Conservation (phyloP, 257 asterid species). For the Agastache rugosa region DNA sequence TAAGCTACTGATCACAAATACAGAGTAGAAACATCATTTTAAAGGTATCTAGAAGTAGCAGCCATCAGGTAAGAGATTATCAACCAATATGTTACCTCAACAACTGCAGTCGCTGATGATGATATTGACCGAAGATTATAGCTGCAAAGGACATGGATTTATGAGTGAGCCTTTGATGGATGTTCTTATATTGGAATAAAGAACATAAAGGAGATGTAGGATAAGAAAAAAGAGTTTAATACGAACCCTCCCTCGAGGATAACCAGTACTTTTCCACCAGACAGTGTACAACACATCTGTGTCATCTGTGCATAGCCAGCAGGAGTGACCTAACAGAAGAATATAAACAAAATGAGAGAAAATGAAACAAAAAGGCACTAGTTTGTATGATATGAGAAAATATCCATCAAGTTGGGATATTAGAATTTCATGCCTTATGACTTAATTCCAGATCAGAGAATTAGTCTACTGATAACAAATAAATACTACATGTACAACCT, state of each 20-base stretch:
- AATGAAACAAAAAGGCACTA: conserved; percentile 9
- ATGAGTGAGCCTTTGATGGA: conserved; percentile 29
- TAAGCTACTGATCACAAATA: conserved; percentile 1
- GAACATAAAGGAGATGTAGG: conserved; percentile 12
- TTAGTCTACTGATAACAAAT: conserved; percentile 19
- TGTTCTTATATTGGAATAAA: conserved; percentile 25
- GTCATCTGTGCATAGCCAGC: conserved; percentile 94
- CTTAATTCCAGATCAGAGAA: conserved; percentile 16
- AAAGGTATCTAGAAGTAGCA: conserved; percentile 21
- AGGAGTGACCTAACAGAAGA: conserved; percentile 74
- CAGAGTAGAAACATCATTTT: conserved; percentile 10
- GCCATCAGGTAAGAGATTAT: conserved; percentile 29
- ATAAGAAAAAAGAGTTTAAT: conserved; percentile 15
- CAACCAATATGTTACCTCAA: conserved; percentile 63
- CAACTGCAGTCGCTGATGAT: conserved; percentile 88
- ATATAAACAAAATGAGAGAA: conserved; percentile 14
- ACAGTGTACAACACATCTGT: conserved; percentile 67
- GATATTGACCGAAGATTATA: conserved; percentile 97
- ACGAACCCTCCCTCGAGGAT: conserved; percentile 96
- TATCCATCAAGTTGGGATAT: conserved; percentile 23
- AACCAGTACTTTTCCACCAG: conserved; percentile 91
- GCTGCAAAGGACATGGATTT: conserved; percentile 51
- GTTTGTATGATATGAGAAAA: conserved; percentile 3
- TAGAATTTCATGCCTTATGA: conserved; percentile 18
- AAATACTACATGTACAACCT: conserved; percentile 27